Conservation (phyloP, 169 alveolate species). For the Cryptosporidium ryanae region DNA sequence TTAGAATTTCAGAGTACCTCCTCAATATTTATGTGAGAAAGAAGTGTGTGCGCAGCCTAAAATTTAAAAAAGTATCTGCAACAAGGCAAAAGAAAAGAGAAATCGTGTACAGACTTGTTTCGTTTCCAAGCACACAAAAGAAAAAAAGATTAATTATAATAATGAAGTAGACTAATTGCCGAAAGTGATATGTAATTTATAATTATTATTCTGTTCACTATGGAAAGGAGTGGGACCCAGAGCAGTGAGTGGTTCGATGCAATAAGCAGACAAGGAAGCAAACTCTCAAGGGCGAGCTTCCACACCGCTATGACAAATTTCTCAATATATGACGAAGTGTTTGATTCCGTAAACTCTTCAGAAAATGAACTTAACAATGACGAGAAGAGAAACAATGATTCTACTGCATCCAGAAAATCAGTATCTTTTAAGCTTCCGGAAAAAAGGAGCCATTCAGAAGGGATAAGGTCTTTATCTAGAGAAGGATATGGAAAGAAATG, state of each 20-base stretch:
- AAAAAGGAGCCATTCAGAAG: conserved; percentile 3
- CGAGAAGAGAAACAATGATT: too few species aligned
- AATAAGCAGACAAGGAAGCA: conserved; percentile 56
- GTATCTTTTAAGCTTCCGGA: conserved; percentile 13
- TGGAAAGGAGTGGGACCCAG: not conserved
- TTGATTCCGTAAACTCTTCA: not conserved
- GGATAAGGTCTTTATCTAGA: not conserved
- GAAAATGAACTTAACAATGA: not conserved
- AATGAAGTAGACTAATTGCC: not conserved
- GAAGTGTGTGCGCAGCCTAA: conserved; percentile 1
- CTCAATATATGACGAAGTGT: conserved; percentile 34
- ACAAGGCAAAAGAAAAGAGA: too few species aligned
- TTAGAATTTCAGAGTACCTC: conserved; percentile 39
- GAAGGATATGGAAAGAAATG: not conserved
- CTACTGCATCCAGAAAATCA: not conserved
- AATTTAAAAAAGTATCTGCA: too few species aligned
- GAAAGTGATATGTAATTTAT: not conserved
- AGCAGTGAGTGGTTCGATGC: conserved; percentile 59
- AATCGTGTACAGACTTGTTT: not conserved
- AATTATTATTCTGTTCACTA: not conserved
- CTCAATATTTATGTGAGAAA: conserved; percentile 29
- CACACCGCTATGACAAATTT: conserved; percentile 41
- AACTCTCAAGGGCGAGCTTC: conserved; percentile 54
- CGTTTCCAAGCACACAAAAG: not conserved
- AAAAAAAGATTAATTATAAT: too few species aligned